Conservation (phyloP, 2,329 filamentous ascomycete species). For the Alternaria infectoria region DNA sequence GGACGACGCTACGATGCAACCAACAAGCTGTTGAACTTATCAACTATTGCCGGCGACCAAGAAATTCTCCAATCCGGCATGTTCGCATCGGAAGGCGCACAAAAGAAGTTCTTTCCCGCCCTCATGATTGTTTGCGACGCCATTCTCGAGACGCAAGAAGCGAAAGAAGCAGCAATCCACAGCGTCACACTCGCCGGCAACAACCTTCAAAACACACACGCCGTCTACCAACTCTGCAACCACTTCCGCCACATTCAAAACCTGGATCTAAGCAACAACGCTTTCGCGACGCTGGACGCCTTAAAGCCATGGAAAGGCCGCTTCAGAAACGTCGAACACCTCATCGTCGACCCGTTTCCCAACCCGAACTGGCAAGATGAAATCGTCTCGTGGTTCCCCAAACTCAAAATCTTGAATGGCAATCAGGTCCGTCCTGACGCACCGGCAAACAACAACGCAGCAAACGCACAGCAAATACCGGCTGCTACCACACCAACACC, state of each 20-base stretch:
- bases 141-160: constrained; percentile 73
- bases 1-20: constrained; percentile 73
- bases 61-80: constrained; percentile 76
- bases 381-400: constrained; percentile 82
- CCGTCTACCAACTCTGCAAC: constrained; percentile 75
- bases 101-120: constrained; percentile 88
- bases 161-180: constrained; percentile 78
- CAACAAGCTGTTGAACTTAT: constrained; percentile 81
- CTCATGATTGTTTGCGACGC: constrained; percentile 86
- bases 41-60: constrained; percentile 74
- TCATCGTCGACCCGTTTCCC: constrained; percentile 66
- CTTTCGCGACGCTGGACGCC: constrained; percentile 70
- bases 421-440: constrained; percentile 73
- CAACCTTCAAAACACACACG: constrained; percentile 72
- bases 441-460: constrained; percentile 31
- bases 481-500: constrained; percentile 24
- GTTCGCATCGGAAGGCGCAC: constrained; percentile 72
- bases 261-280: constrained; percentile 86
- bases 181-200: constrained; percentile 86
- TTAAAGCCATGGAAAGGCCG: constrained; percentile 79
- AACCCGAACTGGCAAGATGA: constrained; percentile 66
- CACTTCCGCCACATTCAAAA: constrained; percentile 87
- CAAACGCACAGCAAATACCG: constrained; percentile 8
- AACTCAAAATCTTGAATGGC: constrained; percentile 77
- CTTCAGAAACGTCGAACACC: constrained; percentile 78